Percentiles rank a stretch among this genome's conserved stretches.
phyloP scores from a whole-genome alignment of 805 yeast genomes.

The Cyberlindnera nakhonratchasimensis region DNA sequence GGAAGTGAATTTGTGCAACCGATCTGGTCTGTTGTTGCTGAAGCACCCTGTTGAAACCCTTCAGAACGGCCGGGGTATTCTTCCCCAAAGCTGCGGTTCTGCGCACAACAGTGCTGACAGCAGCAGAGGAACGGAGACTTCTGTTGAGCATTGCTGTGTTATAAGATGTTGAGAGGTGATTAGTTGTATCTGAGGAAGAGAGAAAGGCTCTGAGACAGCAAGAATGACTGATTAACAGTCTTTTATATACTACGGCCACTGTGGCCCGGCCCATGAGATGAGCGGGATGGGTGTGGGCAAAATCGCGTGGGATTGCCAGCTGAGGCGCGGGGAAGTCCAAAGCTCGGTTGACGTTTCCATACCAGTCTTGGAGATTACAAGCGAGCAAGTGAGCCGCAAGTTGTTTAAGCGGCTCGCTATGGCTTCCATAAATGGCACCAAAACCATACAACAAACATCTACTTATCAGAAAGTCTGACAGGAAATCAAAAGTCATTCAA shows the following conservation, averaged over 20 bases:
- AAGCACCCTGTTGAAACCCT: not conserved
- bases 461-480: too few species aligned
- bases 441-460: too few species aligned
- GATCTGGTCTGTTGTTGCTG: constrained; percentile 22
- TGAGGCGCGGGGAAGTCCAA: not conserved
- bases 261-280: constrained; percentile 1
- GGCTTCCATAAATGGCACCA: too few species aligned
- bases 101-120: not conserved
- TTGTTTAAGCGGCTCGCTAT: not conserved
- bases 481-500: too few species aligned
- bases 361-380: not conserved
- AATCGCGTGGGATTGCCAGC: constrained; percentile 1
- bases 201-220: not conserved
- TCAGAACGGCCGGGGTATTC: not conserved
- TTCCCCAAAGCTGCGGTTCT: not conserved
- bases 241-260: not conserved
- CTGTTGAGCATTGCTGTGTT: constrained; percentile 12
- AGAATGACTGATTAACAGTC: not conserved
- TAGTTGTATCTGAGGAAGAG: not conserved
- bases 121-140: constrained; percentile 4
- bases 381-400: not conserved
- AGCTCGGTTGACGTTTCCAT: constrained; percentile 1
- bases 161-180: not conserved
- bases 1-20: constrained; percentile 51
- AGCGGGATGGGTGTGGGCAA: not conserved